Conservation (phyloP, 1,284 basidiomycete genomes). For the Malassezia yamatoensis region DNA sequence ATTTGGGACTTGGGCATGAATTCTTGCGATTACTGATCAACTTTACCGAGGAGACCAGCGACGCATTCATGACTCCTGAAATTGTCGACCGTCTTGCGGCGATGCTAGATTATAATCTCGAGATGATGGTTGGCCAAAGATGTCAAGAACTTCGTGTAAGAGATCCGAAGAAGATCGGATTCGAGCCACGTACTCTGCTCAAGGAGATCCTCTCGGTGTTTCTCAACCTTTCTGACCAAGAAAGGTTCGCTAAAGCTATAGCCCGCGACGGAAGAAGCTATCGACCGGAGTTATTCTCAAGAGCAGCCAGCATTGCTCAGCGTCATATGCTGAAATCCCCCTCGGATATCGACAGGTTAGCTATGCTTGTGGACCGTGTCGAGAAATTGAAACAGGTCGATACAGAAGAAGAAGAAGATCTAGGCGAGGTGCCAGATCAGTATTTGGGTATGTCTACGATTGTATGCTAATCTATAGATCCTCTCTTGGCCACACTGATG, state of each 20-base stretch:
- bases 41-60: conserved; percentile 81
- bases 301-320: conserved; percentile 63
- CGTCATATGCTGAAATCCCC: conserved; percentile 65
- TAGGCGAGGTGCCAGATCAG: conserved; percentile 89
- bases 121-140: conserved; percentile 74
- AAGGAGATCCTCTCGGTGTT: conserved; percentile 84
- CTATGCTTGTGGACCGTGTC: conserved; percentile 66
- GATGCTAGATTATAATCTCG: conserved; percentile 91
- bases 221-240: conserved; percentile 71
- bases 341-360: conserved; percentile 65
- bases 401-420: conserved; percentile 70
- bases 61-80: conserved; percentile 89
- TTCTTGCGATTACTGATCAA: conserved; percentile 80
- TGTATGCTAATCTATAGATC: conserved; percentile 55
- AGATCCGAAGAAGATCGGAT: conserved; percentile 78
- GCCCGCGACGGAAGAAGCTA: conserved; percentile 90
- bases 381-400: conserved; percentile 72
- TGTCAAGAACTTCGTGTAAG: conserved; percentile 70
- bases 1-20: conserved; percentile 73
- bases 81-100: conserved; percentile 91
- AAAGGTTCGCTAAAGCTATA: conserved; percentile 74
- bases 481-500: conserved; percentile 89
- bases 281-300: conserved; percentile 69
- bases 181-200: conserved; percentile 73
- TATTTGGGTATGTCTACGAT: conserved; percentile 54